These are phyloP conservation scores for Acanthamoeba sp. DNA, from an alignment of 208 protist genomes.

Conservation along the genomic window DNA sequence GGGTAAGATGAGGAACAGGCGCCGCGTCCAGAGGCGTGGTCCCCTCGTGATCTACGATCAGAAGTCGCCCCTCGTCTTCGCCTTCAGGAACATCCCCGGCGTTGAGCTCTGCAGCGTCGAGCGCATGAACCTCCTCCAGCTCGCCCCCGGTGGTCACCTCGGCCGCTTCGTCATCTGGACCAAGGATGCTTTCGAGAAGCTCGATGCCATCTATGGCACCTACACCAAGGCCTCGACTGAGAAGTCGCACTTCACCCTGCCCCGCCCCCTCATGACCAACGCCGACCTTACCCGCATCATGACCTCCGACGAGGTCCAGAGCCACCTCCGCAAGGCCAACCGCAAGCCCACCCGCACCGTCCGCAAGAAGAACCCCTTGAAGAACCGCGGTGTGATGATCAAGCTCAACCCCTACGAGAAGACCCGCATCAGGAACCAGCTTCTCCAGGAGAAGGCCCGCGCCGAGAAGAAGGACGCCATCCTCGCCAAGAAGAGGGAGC, in stretches of 20 bases:
- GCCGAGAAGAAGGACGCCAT: constrained; percentile 78
- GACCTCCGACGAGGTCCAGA: constrained; percentile 93
- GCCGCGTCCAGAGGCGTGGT: constrained; percentile 95
- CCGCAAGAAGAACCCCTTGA: constrained; percentile 89
- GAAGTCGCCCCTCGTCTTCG: constrained; percentile 87
- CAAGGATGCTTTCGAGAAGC: constrained; percentile 97
- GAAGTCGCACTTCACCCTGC: constrained; percentile 92
- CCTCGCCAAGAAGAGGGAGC: constrained; percentile 67
- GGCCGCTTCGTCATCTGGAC: constrained; percentile 99
- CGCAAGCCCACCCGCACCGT: constrained; percentile 19
- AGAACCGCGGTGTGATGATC: constrained; percentile 88
- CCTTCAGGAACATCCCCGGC: constrained; percentile 97
- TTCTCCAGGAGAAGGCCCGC: constrained; percentile 71
- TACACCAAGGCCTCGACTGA: constrained; percentile 89
- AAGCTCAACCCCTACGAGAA: constrained; percentile 93
- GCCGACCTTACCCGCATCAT: constrained; percentile 93
- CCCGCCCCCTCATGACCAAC: constrained; percentile 91
- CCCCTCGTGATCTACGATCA: constrained; percentile 98
- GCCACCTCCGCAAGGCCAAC: constrained; percentile 82
- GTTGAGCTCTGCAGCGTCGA: constrained; percentile 96
- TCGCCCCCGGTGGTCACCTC: constrained; percentile 99
- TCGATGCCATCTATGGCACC: constrained; percentile 98
- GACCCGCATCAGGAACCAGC: constrained; percentile 43
- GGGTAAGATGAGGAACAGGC: constrained; percentile 98
- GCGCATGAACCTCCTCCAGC: constrained; percentile 97